phyloP scores from a whole-genome alignment of 495 filamentous ascomycete species.

The Lindgomyces ingoldianus region DNA sequence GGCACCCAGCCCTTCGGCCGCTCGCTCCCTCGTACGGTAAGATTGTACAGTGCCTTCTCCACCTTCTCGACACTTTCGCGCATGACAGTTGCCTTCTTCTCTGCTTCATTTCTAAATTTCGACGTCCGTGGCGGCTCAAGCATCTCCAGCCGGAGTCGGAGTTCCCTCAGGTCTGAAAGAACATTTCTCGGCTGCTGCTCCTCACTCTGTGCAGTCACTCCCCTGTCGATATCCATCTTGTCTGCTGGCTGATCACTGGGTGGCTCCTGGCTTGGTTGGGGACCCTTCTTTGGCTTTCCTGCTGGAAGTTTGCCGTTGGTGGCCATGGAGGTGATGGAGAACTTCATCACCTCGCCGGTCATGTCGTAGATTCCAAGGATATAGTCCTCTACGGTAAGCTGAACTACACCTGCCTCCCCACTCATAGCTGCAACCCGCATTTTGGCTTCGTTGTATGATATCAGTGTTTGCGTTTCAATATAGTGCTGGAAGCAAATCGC shows the following conservation, averaged over 20 bases:
- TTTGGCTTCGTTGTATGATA: conserved; percentile 62
- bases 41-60: conserved; percentile 82
- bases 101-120: conserved; percentile 61
- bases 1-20: conserved; percentile 91
- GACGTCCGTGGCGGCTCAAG: conserved; percentile 53
- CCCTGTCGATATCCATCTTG: conserved; percentile 36
- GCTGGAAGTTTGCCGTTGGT: conserved; percentile 60
- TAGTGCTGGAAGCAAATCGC: conserved; percentile 86
- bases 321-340: conserved; percentile 80
- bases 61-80: conserved; percentile 88
- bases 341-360: conserved; percentile 93
- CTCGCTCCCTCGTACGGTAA: conserved; percentile 82
- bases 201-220: conserved; percentile 25
- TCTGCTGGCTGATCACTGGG: conserved; percentile 16
- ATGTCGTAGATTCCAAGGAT: conserved; percentile 90
- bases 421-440: conserved; percentile 46
- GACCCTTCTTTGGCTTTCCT: conserved; percentile 18
- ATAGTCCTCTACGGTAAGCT: conserved; percentile 80
- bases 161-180: conserved; percentile 69
- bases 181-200: conserved; percentile 54
- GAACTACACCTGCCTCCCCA: conserved; percentile 45
- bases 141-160: conserved; percentile 72
- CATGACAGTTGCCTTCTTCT: conserved; percentile 87
- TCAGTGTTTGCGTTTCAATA: conserved; percentile 70
- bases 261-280: conserved; percentile 2